Base-by-base conservation (phyloP, 345 rosid species). In the Populus alba region DNA sequence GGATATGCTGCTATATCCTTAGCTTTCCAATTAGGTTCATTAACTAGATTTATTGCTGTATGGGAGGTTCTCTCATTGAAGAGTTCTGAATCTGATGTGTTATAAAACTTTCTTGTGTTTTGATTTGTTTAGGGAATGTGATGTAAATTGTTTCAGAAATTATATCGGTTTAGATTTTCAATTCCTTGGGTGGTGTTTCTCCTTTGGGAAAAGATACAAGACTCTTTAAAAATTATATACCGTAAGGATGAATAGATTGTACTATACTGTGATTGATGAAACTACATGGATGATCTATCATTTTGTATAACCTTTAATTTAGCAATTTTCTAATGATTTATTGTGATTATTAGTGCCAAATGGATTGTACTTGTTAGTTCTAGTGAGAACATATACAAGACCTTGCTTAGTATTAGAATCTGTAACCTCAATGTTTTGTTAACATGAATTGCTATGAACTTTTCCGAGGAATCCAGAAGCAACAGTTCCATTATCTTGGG, bases 401-500 rank as follows among this genome's bases (percentile, higher is more conserved):
- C 38, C 15, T 12, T 8, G 18, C 41, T 4, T 18, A 18, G 20
- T 15, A 38, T n/a, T 18, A 66, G 37, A 31, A 33, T 62, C 72
- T 37, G 8, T 65, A n/a, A 43, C 61, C 53, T 72, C 70, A 22
- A 22, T 66, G 53, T 77, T 49, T 61, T 66, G 45, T 62, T 77
- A 70, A 76, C 77, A 78, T 75, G 73, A 77, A 55, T 81, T 84
- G 70, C 76, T 71, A 53, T 73, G 41, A 23, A 45, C 81, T 86
- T 77, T 79, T 78, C 31, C 78, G 83, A 35, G 76, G 78, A 69
- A 67, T 87, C 77, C 89, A 93, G 97, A 92, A 84, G 92, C 94
- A 49, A 89, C 92, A 81, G 86, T 83, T 91, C 89, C 95, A 16
- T 82, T 94, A 57, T 74, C 97, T 77, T 94, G 98, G 98, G 90